Conservation (phyloP, 441 rosid genomes). For the Lagerstroemia fauriei region DNA sequence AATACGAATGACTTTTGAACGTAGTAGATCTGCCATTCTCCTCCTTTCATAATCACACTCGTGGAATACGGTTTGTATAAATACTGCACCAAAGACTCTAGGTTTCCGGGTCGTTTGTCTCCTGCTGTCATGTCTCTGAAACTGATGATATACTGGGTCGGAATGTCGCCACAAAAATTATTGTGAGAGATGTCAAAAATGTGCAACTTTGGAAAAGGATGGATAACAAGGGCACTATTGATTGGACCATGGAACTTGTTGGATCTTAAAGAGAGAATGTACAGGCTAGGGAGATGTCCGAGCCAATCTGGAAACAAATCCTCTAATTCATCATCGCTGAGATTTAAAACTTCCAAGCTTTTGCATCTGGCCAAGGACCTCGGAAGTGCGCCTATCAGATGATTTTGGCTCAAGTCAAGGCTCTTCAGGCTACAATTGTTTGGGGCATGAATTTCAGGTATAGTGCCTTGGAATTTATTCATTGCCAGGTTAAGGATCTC, state of each 20-base stretch:
- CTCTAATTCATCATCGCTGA: slow-evolving; percentile 9
- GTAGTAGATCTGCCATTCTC: not conserved
- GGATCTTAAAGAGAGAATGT: slow-evolving; percentile 6
- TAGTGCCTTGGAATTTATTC: not conserved
- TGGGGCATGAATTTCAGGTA: not conserved
- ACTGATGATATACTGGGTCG: not conserved
- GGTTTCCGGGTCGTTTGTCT: not conserved
- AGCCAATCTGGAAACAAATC: slow-evolving; percentile 24
- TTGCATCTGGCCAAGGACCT: slow-evolving; percentile 26
- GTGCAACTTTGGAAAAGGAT: not conserved
- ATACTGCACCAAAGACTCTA: not conserved
- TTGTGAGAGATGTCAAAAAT: slow-evolving; percentile 15
- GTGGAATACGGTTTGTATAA: not conserved
- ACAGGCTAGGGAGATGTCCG: not conserved
- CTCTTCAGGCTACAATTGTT: slow-evolving; percentile 17
- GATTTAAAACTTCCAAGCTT: slow-evolving; percentile 12
- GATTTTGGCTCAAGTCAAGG: slow-evolving; percentile 25
- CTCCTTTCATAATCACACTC: slow-evolving; percentile 6
- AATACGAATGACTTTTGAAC: not conserved
- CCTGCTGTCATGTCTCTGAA: not conserved
- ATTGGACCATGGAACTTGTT: slow-evolving; percentile 27
- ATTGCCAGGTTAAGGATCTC: not conserved
- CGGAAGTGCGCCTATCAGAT: slow-evolving; percentile 21
- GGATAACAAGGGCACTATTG: not conserved
- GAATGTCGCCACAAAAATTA: not conserved